These are phyloP conservation scores for Aspergillus aculeatus DNA, from an alignment of 2,329 filamentous ascomycete genomes.

Conservation along the genomic window DNA sequence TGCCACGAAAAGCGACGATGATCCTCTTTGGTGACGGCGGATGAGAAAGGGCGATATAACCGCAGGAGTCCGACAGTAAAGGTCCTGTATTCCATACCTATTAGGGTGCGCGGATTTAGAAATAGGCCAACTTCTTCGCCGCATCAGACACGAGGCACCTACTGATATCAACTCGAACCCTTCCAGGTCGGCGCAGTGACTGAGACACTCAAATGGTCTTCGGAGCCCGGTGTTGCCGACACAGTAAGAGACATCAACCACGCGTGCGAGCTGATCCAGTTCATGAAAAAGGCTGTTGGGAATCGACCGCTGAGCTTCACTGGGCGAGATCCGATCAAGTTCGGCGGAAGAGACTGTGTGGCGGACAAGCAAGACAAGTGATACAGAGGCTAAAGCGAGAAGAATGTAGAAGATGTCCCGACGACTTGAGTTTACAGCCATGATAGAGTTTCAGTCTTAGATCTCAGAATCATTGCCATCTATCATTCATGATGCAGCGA, in stretches of 20 bases:
- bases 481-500: neutral
- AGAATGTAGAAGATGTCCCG: neutral
- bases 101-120: neutral
- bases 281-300: slow-evolving; percentile 69
- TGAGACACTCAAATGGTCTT: slow-evolving; percentile 80
- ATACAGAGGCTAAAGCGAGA: slow-evolving; percentile 1
- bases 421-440: neutral
- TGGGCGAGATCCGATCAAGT: neutral
- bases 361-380: neutral
- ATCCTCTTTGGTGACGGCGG: slow-evolving; percentile 60
- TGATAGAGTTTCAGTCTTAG: neutral
- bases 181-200: slow-evolving; percentile 80
- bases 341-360: neutral
- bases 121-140: neutral
- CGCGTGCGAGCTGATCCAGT: slow-evolving; percentile 81
- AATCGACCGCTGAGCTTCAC: slow-evolving; percentile 37
- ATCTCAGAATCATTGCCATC: slow-evolving; percentile 5
- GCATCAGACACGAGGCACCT: slow-evolving; percentile 14
- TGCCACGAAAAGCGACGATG: slow-evolving; percentile 87
- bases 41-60: slow-evolving; percentile 89
- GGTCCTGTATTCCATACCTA: slow-evolving; percentile 86
- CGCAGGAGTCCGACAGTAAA: slow-evolving; percentile 84
- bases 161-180: slow-evolving; percentile 71
- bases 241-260: slow-evolving; percentile 94
- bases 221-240: slow-evolving; percentile 79